Base-by-base conservation (phyloP, 2,329 filamentous ascomycete species). In the Fulvia fulva region DNA sequence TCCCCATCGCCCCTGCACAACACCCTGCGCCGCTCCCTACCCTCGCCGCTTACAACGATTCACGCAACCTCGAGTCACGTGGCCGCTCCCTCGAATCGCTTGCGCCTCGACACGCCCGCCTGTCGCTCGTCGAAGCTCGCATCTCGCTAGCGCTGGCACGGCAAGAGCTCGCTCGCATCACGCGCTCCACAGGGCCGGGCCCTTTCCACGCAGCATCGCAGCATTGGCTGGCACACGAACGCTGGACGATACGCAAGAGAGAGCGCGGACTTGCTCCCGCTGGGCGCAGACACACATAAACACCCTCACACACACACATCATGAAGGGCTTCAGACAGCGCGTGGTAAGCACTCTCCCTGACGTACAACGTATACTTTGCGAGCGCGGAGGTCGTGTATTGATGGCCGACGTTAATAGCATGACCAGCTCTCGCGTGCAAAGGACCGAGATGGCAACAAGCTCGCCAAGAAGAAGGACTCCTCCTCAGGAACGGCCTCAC, bases 321-420 rank as follows among this genome's bases (percentile, higher is more conserved):
- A 97, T 97, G 93, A 97, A 96, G 82, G 89, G 91, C 76, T 96
- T 97, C 78, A 89, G 91, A 79, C 91, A 96, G 83, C 90, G 90
- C 88, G 91, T 97, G 83, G 91, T 96, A 86, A 83, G 90, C 86
- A 58, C 55, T 46, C 56, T 19, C 37, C 66, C 65, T 66, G 59
- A 63, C 62, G 61, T 60, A 54, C n/a, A n/a, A n/a, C 61, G 64
- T 64, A 25, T 62, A 65, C 62, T 63, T 58, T 51, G 37, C 43
- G 8, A 51, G 41, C 45, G 53, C 43, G 43, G 47, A 25, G 7
- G 23, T 23, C 21, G 55, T 58, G 58, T 59, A 51, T 67, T 70
- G 69, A 71, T 71, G 57, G 60, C 46, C 32, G 44, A 45, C 51
- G 64, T 68, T 70, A 58, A 70, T 77, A 87, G 84, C 83, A 85